Conservation (phyloP, 179 eudicot genomes). For the Drosera spatulata region DNA sequence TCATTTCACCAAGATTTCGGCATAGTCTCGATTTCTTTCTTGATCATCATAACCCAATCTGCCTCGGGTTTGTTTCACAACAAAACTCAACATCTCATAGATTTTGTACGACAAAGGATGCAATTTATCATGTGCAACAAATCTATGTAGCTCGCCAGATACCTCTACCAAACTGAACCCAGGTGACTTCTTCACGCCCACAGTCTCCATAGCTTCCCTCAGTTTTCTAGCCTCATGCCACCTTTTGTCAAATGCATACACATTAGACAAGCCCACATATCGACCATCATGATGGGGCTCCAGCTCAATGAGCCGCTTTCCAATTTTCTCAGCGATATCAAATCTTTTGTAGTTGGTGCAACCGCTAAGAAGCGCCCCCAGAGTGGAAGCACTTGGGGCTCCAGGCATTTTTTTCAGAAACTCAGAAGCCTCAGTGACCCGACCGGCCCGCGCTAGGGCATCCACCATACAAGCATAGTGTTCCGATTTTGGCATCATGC, state of each 20-base stretch:
- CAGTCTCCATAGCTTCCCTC: slow-evolving; percentile 66
- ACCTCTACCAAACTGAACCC: slow-evolving; percentile 69
- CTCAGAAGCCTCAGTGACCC: slow-evolving; percentile 41
- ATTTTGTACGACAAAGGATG: slow-evolving; percentile 43
- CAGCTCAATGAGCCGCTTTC: slow-evolving; percentile 58
- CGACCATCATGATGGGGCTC: slow-evolving; percentile 76
- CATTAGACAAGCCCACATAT: slow-evolving; percentile 66
- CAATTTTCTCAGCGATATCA: slow-evolving; percentile 60
- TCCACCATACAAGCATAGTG: slow-evolving; percentile 82
- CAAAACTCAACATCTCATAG: slow-evolving; percentile 30
- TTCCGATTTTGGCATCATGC: slow-evolving; percentile 44
- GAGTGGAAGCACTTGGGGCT: slow-evolving; percentile 49
- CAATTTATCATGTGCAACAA: slow-evolving; percentile 63
- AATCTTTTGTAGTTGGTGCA: slow-evolving; percentile 55
- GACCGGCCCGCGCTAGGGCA: slow-evolving; percentile 69
- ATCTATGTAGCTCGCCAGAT: slow-evolving; percentile 46
- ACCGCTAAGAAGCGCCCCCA: slow-evolving; percentile 67
- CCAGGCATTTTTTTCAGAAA: slow-evolving; percentile 49
- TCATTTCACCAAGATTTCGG: slow-evolving; percentile 1
- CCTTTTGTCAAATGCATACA: slow-evolving; percentile 45
- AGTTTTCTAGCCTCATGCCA: slow-evolving; percentile 54
- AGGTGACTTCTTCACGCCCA: slow-evolving; percentile 73
- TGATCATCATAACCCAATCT: slow-evolving; percentile 18
- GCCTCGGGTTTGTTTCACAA: slow-evolving; percentile 33
- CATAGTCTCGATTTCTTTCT: slow-evolving; percentile 9